Evolutionary conservation across 306 rosid genomes (phyloP), one percentile per base, ranked within the genome.

Genomic region (Cicer judaicum): DNA sequence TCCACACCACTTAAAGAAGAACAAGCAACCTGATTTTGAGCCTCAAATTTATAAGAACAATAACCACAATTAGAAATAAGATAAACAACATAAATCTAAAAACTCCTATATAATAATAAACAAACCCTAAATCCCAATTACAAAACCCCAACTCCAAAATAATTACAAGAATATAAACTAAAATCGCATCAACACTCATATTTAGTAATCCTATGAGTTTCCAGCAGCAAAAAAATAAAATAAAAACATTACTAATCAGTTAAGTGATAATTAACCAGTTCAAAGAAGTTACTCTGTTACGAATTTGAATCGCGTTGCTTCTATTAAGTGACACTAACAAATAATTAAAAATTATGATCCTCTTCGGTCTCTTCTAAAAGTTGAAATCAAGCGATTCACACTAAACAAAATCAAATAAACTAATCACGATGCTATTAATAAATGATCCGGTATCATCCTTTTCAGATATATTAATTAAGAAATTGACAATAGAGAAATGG

Each of bases 51-150:
- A 19, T 11, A 9, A 19, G 3, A 15, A 72, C 8, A 8, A 10
- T 11, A 43, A 18, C 55, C 40, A 15, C 50, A 67, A 44, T 46
- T n/a, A 56, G 6, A 34, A 68, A 56, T 40, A 68, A 34, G 11
- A 57, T 18, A 64, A 65, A 57, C 64, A 46, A 53, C 62, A 46
- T 5, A 49, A n/a, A 14, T 18, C 18, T 18, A 55, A 44, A 36
- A 36, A 64, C 21, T 14, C 54, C 55, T 6, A 40, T 53, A 13
- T 40, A 21, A 44, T 1, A 43, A 42, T 6, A 54, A 72, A 64
- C 18, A 54, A 55, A 49, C 44, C 60, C 60, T 62, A 74, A 68
- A 29, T 29, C 79, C 61, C 24, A 74, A 47, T 15, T n/a, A 49
- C 41, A 39, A 38, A 56, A 62, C 43, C 36, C 16, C 38, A 34